Conservation (phyloP, 768 basidiomycete species). For the Pisolithus tinctorius region DNA sequence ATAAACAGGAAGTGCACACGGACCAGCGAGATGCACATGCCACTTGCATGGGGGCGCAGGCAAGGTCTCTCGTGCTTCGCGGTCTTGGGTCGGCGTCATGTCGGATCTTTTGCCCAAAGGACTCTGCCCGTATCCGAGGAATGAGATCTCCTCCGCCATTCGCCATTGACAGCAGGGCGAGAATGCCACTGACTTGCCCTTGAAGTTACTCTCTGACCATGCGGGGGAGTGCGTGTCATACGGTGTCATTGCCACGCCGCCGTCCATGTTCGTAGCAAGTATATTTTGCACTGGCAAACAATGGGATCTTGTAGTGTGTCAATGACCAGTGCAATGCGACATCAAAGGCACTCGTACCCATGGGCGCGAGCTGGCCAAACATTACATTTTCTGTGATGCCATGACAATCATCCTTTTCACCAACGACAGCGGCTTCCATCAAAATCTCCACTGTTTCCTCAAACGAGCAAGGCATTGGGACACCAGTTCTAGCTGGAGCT, state of each 20-base stretch:
- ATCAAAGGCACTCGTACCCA: slow-evolving; percentile 97
- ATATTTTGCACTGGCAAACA: slow-evolving; percentile 83
- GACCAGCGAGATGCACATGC: too few species aligned
- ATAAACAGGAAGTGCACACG: too few species aligned
- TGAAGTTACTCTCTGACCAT: slow-evolving; percentile 71
- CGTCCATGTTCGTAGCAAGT: slow-evolving; percentile 72
- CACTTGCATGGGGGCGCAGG: too few species aligned
- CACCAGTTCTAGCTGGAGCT: slow-evolving; percentile 96
- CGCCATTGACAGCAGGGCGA: slow-evolving; percentile 73
- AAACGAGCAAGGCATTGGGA: slow-evolving; percentile 97
- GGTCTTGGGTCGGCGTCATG: too few species aligned
- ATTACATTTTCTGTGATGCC: slow-evolving; percentile 98
- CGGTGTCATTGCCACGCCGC: slow-evolving; percentile 94
- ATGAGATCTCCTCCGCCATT: slow-evolving; percentile 70
- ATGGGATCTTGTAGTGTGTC: slow-evolving; percentile 99
- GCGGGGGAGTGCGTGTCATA: slow-evolving; percentile 89
- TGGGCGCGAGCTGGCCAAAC: slow-evolving; percentile 98
- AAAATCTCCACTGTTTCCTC: slow-evolving; percentile 99
- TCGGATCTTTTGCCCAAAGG: slow-evolving; percentile 37
- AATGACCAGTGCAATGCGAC: slow-evolving; percentile 78
- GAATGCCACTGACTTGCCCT: slow-evolving; percentile 84
- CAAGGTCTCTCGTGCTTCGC: too few species aligned
- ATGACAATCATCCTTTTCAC: slow-evolving; percentile 97
- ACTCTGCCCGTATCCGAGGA: slow-evolving; percentile 75
- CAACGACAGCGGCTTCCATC: slow-evolving; percentile 97